These are phyloP conservation scores for Russula foetens DNA, from an alignment of 768 basidiomycete species.

Conservation along the genomic window DNA sequence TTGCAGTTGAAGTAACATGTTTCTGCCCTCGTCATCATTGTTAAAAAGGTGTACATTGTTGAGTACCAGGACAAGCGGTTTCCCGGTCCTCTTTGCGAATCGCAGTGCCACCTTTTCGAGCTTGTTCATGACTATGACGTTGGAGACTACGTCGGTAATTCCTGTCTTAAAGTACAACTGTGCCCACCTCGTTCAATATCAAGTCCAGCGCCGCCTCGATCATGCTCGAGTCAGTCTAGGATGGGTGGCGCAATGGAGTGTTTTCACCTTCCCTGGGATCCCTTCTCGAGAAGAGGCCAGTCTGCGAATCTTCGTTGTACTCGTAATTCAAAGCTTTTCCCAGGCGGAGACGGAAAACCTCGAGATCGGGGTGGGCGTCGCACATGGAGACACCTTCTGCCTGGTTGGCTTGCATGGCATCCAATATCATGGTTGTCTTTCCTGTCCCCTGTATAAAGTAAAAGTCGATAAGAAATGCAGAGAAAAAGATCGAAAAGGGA, in stretches of 20 bases:
- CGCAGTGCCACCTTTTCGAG: constrained; percentile 78
- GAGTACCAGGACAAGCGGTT: constrained; percentile 72
- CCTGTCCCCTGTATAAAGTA: constrained; percentile 51
- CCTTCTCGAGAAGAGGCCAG: constrained; percentile 68
- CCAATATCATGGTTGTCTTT: constrained; percentile 78
- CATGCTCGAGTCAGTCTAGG: constrained; percentile 1
- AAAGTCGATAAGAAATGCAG: constrained; percentile 7
- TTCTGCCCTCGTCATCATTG: constrained; percentile 68
- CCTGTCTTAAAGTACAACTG: not conserved
- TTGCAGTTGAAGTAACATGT: constrained; percentile 80
- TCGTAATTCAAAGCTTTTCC: constrained; percentile 85
- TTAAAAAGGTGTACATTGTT: constrained; percentile 73
- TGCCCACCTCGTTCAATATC: constrained; percentile 70
- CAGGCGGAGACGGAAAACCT: constrained; percentile 77
- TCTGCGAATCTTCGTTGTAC: constrained; percentile 76
- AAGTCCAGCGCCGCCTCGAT: constrained; percentile 55
- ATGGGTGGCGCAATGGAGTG: not conserved
- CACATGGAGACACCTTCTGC: constrained; percentile 70
- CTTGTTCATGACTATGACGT: constrained; percentile 58
- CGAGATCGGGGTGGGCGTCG: constrained; percentile 80
- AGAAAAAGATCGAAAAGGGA: constrained; percentile 6
- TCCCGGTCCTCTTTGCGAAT: constrained; percentile 43
- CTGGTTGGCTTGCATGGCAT: constrained; percentile 65
- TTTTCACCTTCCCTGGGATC: constrained; percentile 70
- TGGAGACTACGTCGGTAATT: not conserved